phyloP scores from a whole-genome alignment of 495 filamentous ascomycete species.

The Hypoxylon cercidicola region DNA sequence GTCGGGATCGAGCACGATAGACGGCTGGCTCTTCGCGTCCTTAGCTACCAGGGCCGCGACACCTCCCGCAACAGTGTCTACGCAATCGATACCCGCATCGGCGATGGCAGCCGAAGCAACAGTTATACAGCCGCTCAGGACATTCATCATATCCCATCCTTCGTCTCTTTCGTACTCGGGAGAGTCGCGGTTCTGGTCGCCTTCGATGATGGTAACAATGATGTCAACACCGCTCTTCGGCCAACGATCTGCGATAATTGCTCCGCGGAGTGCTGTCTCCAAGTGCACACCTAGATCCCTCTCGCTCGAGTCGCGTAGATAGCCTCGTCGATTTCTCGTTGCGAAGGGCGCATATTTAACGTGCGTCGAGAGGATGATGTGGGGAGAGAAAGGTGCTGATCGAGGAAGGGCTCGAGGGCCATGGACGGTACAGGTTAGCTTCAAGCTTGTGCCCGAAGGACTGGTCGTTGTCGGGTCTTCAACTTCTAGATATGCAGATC shows the following conservation, averaged over 20 bases:
- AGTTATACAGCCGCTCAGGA: constrained; percentile 90
- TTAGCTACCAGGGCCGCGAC: constrained; percentile 80
- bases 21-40: constrained; percentile 48
- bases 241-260: constrained; percentile 92
- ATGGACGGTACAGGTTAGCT: constrained; percentile 91
- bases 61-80: constrained; percentile 89
- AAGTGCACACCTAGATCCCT: constrained; percentile 91
- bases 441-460: constrained; percentile 71
- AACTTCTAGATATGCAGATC: constrained; percentile 93
- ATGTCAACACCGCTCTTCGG: constrained; percentile 96
- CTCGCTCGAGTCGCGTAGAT: constrained; percentile 86
- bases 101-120: constrained; percentile 94
- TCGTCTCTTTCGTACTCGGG: constrained; percentile 65
- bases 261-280: constrained; percentile 87
- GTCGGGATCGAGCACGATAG: constrained; percentile 82
- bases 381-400: constrained; percentile 87
- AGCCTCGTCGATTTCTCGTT: constrained; percentile 79
- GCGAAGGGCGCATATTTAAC: constrained; percentile 98
- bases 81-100: constrained; percentile 95
- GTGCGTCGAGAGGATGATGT: constrained; percentile 88
- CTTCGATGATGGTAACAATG: constrained; percentile 90
- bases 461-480: constrained; percentile 65
- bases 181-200: constrained; percentile 69
- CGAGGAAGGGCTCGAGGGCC: constrained; percentile 91
- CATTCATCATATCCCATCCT: constrained; percentile 80